These are phyloP conservation scores for Penicillium sp. DNA, from an alignment of 2,329 filamentous ascomycete genomes.

Conservation along the genomic window DNA sequence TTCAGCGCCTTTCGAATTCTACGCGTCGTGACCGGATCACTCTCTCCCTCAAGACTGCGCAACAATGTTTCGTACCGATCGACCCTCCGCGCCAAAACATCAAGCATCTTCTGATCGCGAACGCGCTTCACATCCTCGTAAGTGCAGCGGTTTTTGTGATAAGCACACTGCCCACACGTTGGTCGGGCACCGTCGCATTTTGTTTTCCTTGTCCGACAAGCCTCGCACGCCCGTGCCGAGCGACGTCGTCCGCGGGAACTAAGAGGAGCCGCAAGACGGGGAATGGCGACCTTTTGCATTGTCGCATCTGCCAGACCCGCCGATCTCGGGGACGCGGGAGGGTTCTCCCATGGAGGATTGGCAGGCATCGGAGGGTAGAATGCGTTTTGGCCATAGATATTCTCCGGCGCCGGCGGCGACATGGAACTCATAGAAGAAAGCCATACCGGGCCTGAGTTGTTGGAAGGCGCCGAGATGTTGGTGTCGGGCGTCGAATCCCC, in stretches of 20 bases:
- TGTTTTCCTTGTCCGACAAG: conserved; percentile 35
- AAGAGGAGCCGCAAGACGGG: conserved; percentile 20
- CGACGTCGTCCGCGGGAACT: conserved; percentile 24
- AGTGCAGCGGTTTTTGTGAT: conserved; percentile 23
- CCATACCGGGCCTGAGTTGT: not conserved
- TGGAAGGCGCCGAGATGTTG: not conserved
- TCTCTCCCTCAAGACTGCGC: conserved; percentile 23
- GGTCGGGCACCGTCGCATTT: conserved; percentile 35
- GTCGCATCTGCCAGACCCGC: not conserved
- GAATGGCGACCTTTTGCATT: conserved; percentile 30
- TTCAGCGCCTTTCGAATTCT: conserved; percentile 27
- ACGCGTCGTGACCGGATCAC: conserved; percentile 19
- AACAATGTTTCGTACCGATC: conserved; percentile 30
- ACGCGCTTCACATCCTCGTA: conserved; percentile 38
- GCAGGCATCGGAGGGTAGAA: not conserved
- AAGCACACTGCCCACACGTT: conserved; percentile 28
- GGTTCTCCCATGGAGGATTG: not conserved
- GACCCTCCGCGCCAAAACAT: conserved; percentile 21
- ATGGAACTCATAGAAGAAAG: conserved; percentile 1
- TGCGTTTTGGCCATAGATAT: not conserved
- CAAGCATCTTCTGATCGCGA: conserved; percentile 35
- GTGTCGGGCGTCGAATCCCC: not conserved
- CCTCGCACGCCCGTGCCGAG: conserved; percentile 35
- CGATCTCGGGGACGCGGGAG: not conserved
- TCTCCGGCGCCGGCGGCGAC: not conserved